Base-by-base conservation (phyloP, 129 eudicot species). In the Chrysanthemum seticuspe region DNA sequence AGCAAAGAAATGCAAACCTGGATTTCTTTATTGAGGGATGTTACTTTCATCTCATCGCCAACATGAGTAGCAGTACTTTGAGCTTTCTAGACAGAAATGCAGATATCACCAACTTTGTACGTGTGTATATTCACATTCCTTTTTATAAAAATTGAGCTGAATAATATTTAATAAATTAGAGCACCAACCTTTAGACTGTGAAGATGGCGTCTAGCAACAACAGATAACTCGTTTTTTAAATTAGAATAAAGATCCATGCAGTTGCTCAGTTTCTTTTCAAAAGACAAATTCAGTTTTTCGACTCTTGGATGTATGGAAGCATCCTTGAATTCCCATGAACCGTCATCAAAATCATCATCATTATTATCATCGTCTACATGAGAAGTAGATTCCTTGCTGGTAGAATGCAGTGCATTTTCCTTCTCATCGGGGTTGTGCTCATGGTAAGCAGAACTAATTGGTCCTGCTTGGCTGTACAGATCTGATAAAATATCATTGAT, bases 251-350 rank as follows among this genome's bases (percentile, higher is more conserved):
- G 83, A 76, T 86, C 89, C 66, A 79, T 49, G 64, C 36, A 81
- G 77, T 14, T 36, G 60, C 69, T 55, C 71, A 75, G 78, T 74
- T 81, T 79, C 75, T 65, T 74, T 72, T 83, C 44, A 29, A 74
- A 61, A 19, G 78, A 65, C 54, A 16, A 51, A 50, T 61, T 84
- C 72, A 75, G 81, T 58, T 65, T 76, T 36, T 67, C 64, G 13
- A 25, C 48, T 65, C 67, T 69, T 10, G 51, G 65, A 65, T 74
- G 72, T 57, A 66, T 29, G 18, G 76, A 63, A 50, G 96, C 93
- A 65, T 79, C 93, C 82, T 83, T 87, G 72, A 83, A 87, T 68
- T 89, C 94, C 97, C 94, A 89, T 7, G 93, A 84, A 51, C 59
- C 73, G 52, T 85, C 86, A 62, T 83, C 82, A 56, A 74, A 70